A percentile compares a stretch with the other conserved stretches of the same genome.
Conservation (phyloP, 2,329 filamentous ascomycete genomes). For the Esteya vermicola region DNA sequence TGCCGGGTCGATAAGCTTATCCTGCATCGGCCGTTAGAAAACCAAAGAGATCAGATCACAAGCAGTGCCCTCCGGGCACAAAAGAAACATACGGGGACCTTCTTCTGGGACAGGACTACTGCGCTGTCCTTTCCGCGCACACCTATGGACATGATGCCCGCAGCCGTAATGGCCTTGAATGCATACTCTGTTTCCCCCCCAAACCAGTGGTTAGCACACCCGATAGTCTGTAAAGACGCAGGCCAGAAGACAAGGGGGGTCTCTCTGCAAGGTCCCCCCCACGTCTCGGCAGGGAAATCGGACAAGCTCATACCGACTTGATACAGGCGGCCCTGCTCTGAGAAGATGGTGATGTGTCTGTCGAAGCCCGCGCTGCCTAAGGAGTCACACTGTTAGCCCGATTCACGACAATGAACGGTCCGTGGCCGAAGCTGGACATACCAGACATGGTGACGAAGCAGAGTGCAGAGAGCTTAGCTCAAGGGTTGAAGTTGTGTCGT, state of each 20-base stretch:
- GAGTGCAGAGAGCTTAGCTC: background rate
- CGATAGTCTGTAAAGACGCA: too few species aligned
- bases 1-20: constrained; percentile 95
- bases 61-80: background rate
- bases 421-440: too few species aligned
- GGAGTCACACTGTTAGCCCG: background rate
- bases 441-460: constrained; percentile 35
- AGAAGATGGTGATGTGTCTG: constrained; percentile 99
- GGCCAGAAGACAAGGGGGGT: too few species aligned
- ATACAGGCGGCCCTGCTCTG: constrained; percentile 93
- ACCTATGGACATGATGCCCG: constrained; percentile 96
- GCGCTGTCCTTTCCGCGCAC: constrained; percentile 94
- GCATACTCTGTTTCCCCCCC: constrained; percentile 95
- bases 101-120: constrained; percentile 97
- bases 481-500: too few species aligned
- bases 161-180: constrained; percentile 98
- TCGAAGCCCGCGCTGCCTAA: constrained; percentile 82
- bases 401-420: too few species aligned
- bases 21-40: too few species aligned
- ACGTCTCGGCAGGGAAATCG: background rate
- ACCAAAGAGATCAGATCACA: too few species aligned
- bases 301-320: constrained; percentile 75
- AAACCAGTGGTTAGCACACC: too few species aligned
- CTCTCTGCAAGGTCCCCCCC: too few species aligned
- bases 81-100: constrained; percentile 67